A percentile compares a stretch with the other conserved stretches of the same genome.
phyloP scores from a whole-genome alignment of 495 filamentous ascomycete genomes.

The Hypomontagnella monticulosa region DNA sequence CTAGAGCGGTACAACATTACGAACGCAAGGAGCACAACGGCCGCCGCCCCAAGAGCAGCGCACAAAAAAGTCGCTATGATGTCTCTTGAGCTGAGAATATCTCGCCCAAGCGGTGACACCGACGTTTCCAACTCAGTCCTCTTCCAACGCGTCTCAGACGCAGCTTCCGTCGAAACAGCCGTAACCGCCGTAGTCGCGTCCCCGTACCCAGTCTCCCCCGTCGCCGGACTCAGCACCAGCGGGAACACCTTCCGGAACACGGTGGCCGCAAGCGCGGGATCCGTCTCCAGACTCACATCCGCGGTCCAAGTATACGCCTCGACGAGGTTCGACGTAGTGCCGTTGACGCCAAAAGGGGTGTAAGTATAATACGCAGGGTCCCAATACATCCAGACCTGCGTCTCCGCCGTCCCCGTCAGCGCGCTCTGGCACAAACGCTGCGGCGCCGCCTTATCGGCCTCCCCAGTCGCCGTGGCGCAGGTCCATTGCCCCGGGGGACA shows the following conservation, averaged over 20 bases:
- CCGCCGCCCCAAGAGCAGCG: constrained; percentile 3
- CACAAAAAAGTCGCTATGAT: constrained; percentile 6
- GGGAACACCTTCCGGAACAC: constrained; percentile 35
- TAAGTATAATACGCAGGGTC: constrained; percentile 20
- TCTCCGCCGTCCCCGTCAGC: background rate
- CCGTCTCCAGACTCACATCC: constrained; percentile 11
- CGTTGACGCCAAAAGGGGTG: background rate
- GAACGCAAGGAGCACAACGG: constrained; percentile 9
- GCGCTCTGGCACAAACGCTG: constrained; percentile 27
- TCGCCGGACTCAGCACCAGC: constrained; percentile 8
- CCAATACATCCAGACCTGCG: constrained; percentile 31
- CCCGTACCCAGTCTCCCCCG: too few species aligned
- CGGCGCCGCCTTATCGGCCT: constrained; percentile 14
- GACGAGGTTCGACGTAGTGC: background rate
- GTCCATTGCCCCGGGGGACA: constrained; percentile 33
- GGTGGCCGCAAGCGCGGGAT: constrained; percentile 20
- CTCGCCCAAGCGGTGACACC: background rate
- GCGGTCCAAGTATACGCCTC: constrained; percentile 31
- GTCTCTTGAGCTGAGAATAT: background rate
- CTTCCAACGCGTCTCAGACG: background rate
- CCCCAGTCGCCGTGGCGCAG: constrained; percentile 28
- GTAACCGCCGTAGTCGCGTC: too few species aligned
- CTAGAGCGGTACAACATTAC: constrained; percentile 10
- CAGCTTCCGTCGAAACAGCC: background rate
- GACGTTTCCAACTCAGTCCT: background rate